Percentiles rank a stretch among this genome's conserved stretches.
These are phyloP conservation scores for Chalciporus piperatus DNA, from an alignment of 768 basidiomycete species.

Conservation along the genomic window DNA sequence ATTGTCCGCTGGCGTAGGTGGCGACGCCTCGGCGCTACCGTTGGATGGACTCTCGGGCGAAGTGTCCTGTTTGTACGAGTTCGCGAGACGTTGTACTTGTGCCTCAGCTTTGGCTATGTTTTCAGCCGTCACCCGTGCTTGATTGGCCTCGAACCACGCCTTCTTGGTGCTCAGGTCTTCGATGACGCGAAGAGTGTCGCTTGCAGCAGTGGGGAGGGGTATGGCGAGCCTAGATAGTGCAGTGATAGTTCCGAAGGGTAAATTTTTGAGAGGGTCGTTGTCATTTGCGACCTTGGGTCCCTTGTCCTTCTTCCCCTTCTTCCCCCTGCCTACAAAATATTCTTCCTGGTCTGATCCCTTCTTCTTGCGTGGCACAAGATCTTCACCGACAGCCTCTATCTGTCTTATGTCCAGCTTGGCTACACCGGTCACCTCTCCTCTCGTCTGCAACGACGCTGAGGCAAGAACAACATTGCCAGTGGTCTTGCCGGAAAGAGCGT, in stretches of 20 bases:
- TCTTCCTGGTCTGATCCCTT: slow-evolving; percentile 83
- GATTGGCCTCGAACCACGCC: slow-evolving; percentile 93
- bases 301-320: slow-evolving; percentile 57
- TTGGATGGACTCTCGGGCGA: slow-evolving; percentile 35
- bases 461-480: slow-evolving; percentile 44
- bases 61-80: slow-evolving; percentile 37
- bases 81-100: slow-evolving; percentile 62
- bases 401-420: slow-evolving; percentile 82
- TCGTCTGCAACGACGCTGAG: slow-evolving; percentile 39
- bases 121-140: slow-evolving; percentile 72
- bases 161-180: slow-evolving; percentile 93
- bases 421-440: slow-evolving; percentile 54
- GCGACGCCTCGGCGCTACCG: slow-evolving; percentile 45
- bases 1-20: slow-evolving; percentile 40
- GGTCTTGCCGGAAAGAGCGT: slow-evolving; percentile 72
- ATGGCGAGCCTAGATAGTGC: slow-evolving; percentile 89
- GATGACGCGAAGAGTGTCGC: slow-evolving; percentile 79
- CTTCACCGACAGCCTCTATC: slow-evolving; percentile 69
- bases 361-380: slow-evolving; percentile 81
- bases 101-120: slow-evolving; percentile 79
- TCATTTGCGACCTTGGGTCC: slow-evolving; percentile 40
- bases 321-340: slow-evolving; percentile 75
- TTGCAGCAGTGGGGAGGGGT: slow-evolving; percentile 74
- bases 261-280: slow-evolving; percentile 45
- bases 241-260: slow-evolving; percentile 82